These are phyloP conservation scores for Codiaeum variegatum DNA, from an alignment of 441 rosid species.

Conservation along the genomic window DNA sequence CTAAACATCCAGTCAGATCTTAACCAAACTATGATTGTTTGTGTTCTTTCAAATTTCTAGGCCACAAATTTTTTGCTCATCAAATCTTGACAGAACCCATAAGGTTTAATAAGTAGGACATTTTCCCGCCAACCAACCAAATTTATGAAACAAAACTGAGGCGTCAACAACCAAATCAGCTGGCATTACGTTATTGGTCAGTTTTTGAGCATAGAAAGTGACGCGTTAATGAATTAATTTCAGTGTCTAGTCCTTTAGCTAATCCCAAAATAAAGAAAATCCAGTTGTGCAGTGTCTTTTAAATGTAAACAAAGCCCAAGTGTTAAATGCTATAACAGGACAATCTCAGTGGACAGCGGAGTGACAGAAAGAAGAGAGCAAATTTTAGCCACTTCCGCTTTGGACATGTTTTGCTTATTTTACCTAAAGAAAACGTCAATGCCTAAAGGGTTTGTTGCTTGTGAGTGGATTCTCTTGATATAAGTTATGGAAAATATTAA, in stretches of 20 bases:
- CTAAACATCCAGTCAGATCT: not conserved
- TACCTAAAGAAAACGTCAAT: not conserved
- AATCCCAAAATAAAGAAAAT: not conserved
- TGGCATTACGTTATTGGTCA: constrained; percentile 13
- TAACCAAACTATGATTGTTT: not conserved
- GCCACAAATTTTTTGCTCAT: not conserved
- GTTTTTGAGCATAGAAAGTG: not conserved
- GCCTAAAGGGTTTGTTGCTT: not conserved
- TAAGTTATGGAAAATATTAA: not conserved
- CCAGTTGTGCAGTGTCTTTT: not conserved
- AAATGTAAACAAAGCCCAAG: not conserved
- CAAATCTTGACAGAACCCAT: not conserved
- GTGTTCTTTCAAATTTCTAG: not conserved
- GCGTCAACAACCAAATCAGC: constrained; percentile 23
- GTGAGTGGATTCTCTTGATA: not conserved
- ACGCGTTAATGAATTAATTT: constrained; percentile 3
- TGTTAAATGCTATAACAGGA: not conserved
- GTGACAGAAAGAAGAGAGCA: not conserved
- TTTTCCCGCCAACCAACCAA: constrained; percentile 22
- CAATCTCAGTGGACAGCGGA: not conserved
- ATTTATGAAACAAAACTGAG: constrained; percentile 9
- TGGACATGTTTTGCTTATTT: not conserved
- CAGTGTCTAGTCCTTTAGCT: not conserved
- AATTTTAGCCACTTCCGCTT: not conserved
- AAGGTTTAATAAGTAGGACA: constrained; percentile 2